Conservation (phyloP, 164 flowering plant genomes). For the Nelumbo lutea region DNA sequence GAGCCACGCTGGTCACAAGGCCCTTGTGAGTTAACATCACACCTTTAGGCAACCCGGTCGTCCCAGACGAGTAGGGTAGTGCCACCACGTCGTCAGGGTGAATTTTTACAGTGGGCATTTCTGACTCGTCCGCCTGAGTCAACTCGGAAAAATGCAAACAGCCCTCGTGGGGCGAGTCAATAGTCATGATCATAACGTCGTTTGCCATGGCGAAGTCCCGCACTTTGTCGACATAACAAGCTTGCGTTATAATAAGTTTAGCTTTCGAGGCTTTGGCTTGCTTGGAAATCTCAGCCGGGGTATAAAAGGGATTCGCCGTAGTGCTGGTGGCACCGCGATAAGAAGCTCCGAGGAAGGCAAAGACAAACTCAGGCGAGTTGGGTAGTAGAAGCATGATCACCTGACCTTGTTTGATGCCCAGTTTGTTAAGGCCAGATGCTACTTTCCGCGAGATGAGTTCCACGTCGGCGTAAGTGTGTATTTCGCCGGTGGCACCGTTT, state of each 20-base stretch:
- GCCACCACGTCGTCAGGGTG: conserved; percentile 73
- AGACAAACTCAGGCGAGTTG: conserved; percentile 71
- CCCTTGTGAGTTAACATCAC: conserved; percentile 81
- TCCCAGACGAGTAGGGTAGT: conserved; percentile 89
- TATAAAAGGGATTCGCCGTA: conserved; percentile 82
- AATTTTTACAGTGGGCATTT: conserved; percentile 47
- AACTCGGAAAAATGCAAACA: conserved; percentile 57
- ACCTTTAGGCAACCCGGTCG: no score
- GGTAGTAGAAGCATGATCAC: conserved; percentile 78
- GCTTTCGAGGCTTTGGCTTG: conserved; percentile 58
- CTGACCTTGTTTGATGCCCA: conserved; percentile 58
- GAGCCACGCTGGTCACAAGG: conserved; percentile 77
- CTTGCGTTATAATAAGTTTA: conserved; percentile 49
- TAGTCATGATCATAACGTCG: conserved; percentile 37
- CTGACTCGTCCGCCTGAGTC: conserved; percentile 37
- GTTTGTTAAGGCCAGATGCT: conserved; percentile 52
- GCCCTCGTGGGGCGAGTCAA: conserved; percentile 42
- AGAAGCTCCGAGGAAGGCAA: conserved; percentile 81
- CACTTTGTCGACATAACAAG: conserved; percentile 48
- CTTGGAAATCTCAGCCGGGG: conserved; percentile 59
- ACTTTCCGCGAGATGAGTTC: conserved; percentile 52
- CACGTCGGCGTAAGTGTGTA: conserved; percentile 54
- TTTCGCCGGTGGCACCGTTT: conserved; percentile 52
- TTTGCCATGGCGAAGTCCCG: conserved; percentile 28
- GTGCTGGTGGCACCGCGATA: conserved; percentile 58